A percentile compares a stretch with the other conserved stretches of the same genome.
Conservation (phyloP, 139 green algal genomes). For the Micractinium conductrix region DNA sequence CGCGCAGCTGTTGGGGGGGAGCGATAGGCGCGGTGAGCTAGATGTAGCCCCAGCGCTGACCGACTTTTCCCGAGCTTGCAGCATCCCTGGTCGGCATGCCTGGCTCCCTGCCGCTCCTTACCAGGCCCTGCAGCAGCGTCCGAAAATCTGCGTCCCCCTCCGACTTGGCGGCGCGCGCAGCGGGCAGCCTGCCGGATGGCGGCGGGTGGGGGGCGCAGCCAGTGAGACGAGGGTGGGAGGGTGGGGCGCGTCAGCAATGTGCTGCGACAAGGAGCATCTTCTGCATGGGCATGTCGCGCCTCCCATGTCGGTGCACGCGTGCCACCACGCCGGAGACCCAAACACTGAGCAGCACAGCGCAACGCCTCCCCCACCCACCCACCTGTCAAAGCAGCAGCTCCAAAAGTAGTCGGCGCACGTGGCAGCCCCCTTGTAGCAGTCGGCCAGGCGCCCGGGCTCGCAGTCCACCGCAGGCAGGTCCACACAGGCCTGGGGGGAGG, state of each 20-base stretch:
- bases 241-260: too few species aligned
- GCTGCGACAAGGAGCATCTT: too few species aligned
- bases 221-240: background rate
- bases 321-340: too few species aligned
- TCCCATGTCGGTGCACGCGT: background rate
- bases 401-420: slow-evolving; percentile 60
- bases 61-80: too few species aligned
- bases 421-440: slow-evolving; percentile 49
- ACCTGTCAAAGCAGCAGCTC: slow-evolving; percentile 55
- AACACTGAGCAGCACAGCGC: too few species aligned
- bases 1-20: too few species aligned
- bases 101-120: too few species aligned
- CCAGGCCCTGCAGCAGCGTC: slow-evolving; percentile 61
- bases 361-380: background rate
- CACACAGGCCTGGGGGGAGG: slow-evolving; percentile 13
- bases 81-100: too few species aligned
- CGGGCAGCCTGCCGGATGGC: slow-evolving; percentile 48
- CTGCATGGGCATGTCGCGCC: background rate
- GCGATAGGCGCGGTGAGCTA: too few species aligned
- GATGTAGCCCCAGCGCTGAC: too few species aligned
- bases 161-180: slow-evolving; percentile 41
- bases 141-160: slow-evolving; percentile 62
- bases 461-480: slow-evolving; percentile 45
- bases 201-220: background rate
- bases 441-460: slow-evolving; percentile 5